phyloP scores from a whole-genome alignment of 805 yeast species.

The Ogataea populi-albae region DNA sequence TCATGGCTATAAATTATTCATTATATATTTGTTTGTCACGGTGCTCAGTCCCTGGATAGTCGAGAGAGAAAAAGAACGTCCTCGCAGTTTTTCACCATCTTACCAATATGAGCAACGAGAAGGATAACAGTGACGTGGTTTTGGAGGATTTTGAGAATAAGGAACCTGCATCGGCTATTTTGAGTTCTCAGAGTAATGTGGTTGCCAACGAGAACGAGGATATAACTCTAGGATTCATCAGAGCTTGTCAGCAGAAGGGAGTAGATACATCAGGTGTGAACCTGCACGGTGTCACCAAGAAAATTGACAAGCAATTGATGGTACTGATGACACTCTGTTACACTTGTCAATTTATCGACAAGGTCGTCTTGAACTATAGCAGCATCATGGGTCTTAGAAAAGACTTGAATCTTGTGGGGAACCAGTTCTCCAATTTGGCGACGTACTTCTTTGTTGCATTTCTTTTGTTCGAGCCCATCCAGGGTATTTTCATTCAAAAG shows the following conservation, averaged over 20 bases:
- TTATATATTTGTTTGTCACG: no score
- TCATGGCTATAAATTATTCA: no score
- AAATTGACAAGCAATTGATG: slow-evolving; percentile 48
- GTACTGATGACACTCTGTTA: slow-evolving; percentile 49
- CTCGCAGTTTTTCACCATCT: not conserved
- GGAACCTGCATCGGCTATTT: slow-evolving; percentile 4
- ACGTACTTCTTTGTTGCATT: slow-evolving; percentile 52
- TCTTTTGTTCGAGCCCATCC: slow-evolving; percentile 52
- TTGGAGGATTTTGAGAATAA: slow-evolving; percentile 1
- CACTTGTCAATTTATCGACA: slow-evolving; percentile 61
- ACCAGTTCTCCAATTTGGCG: slow-evolving; percentile 31
- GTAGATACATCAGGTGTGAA: slow-evolving; percentile 2
- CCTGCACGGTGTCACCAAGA: slow-evolving; percentile 23
- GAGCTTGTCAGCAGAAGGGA: slow-evolving; percentile 7
- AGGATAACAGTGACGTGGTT: not conserved
- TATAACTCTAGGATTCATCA: slow-evolving; percentile 13
- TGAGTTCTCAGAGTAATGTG: slow-evolving; percentile 11
- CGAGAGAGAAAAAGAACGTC: not conserved
- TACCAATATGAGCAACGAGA: not conserved
- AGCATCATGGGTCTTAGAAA: slow-evolving; percentile 51
- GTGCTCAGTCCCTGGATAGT: not conserved
- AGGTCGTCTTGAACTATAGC: slow-evolving; percentile 48
- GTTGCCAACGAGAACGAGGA: slow-evolving; percentile 14
- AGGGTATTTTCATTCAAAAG: slow-evolving; percentile 46
- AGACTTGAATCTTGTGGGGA: slow-evolving; percentile 47